Base-by-base conservation (phyloP, 169 alveolate genomes). In the Plasmodium gallinaceum region DNA sequence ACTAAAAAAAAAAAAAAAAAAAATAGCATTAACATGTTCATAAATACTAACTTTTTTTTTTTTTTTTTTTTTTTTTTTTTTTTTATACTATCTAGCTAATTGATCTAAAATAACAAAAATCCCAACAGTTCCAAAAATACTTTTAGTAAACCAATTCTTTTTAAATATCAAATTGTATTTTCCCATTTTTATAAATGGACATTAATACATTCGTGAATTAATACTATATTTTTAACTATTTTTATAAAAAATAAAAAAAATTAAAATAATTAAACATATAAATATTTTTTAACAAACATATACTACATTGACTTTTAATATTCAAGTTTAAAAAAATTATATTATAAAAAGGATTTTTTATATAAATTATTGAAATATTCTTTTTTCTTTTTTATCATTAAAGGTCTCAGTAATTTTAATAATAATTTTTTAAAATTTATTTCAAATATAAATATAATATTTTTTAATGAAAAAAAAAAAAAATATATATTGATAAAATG, bases 111-210 rank as follows among this genome's bases (percentile, higher is more conserved):
- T 37, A 58, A 76, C 89, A 26, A 76, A 32, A 76, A 76, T 14
- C 18, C 89, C 89, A 22, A 76, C 78, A 22, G 89, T 76, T 48
- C 89, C 89, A 48, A 76, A 76, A 76, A 76, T 64, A 43, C 89
- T 64, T 68, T 65, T 76, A 20, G 89, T 66, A 76, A 76, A 76
- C 89, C 89, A 76, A 37, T 76, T 76, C 20, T 76, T 76, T 16
- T 76, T 76, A 58, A 76, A 76, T 62, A 76, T 76, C 48, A 76
- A 65, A 48, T 76, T 76, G 69, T 76, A 76, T 37, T 76, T 76
- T 76, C 78, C 70, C 89, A 76, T 76, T 76, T 64, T 64, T 39
- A 48, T 24, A 20, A 46, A 57, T 46, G 32, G 39, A 64, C 22
- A 39, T 18, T 60, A 51, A 26, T 61, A 37, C 43, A 75, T 32